Evolutionary conservation across 495 filamentous ascomycete genomes (phyloP).

Genomic region (Durotheca rogersii): DNA sequence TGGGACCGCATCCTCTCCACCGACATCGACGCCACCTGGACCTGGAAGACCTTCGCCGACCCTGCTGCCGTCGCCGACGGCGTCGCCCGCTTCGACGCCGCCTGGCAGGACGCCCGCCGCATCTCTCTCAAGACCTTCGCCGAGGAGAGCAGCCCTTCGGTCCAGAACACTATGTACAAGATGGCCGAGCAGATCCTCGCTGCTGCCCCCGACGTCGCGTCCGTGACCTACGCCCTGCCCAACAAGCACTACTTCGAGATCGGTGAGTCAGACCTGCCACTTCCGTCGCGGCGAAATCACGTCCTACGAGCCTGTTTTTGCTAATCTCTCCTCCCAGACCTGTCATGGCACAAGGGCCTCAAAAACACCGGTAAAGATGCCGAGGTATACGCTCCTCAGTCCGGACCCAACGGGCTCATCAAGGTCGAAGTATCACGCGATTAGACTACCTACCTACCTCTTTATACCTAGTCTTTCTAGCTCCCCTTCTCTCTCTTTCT

Average conservation of each 20-base stretch:
- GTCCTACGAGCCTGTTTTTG: no score
- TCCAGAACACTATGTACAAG: constrained; percentile 98
- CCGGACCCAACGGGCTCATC: constrained; percentile 91
- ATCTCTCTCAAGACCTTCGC: constrained; percentile 93
- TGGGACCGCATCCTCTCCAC: constrained; percentile 95
- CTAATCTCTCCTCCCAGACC: constrained; percentile 54
- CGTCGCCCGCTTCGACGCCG: constrained; percentile 69
- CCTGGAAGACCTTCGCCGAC: constrained; percentile 69
- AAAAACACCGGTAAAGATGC: constrained; percentile 98
- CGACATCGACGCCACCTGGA: constrained; percentile 82
- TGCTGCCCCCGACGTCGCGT: constrained; percentile 66
- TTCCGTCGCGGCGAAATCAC: not conserved
- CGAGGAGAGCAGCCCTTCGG: constrained; percentile 85
- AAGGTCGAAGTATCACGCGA: constrained; percentile 84
- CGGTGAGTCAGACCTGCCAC: constrained; percentile 57
- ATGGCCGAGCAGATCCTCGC: constrained; percentile 89
- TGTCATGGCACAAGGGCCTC: constrained; percentile 94
- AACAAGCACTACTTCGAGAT: constrained; percentile 99
- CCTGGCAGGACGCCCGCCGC: constrained; percentile 70
- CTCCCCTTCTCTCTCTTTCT: constrained; percentile 38
- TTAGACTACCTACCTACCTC: constrained; percentile 27
- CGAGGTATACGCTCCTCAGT: constrained; percentile 93
- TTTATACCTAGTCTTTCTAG: constrained; percentile 37
- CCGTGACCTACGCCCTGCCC: constrained; percentile 80
- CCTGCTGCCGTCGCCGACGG: constrained; percentile 68